Evolutionary conservation across 208 protist genomes (phyloP), one percentile per base, ranked within the genome.

Genomic region (Trypanosomatidae sp.): DNA sequence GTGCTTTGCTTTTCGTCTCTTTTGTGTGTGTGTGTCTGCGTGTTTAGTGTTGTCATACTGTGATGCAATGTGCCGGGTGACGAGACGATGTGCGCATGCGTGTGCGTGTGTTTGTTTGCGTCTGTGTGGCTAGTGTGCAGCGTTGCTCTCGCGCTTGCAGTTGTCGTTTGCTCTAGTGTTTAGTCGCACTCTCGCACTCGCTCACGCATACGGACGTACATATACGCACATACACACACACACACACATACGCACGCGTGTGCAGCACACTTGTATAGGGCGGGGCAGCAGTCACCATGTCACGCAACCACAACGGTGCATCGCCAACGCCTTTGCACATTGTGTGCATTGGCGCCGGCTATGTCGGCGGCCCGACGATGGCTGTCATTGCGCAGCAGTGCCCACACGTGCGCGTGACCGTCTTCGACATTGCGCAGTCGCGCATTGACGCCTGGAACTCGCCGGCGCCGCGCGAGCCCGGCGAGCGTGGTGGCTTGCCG

Each of bases 361-460:
- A 98, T 71, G 95, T 98, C 18, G 97, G 97, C 20, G 96, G 95
- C 2, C 93, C 97, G 2, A 97, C 95, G 2, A 97, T 97, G 92
- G 71, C 91, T 3, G 78, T 98, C n/a, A 87, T 99, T 35, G 95
- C 96, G 1, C 46, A 81, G n/a, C 78, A 93, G 45, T 96, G 88
- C 53, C 93, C 88, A 2, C 51, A 98, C 40, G 56, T 94, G 15
- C 73, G 71, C 23, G 79, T 98, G 1, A 77, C 72, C 11, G 89
- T 98, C 13, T 80, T 90, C 15, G 97, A 99, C 59, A 55, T 97
- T 16, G 83, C 79, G 18, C 51, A 88, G 52, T n/a, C 22, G 1
- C 67, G 91, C 6, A 96, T 98, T 38, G 85, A 73, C 38, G 77
- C 75, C 6, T 99, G 97, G 96, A 97, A 98, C 49, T 70, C 63